Conservation (phyloP, 495 filamentous ascomycete species). For the Chaetomium cochliodes region DNA sequence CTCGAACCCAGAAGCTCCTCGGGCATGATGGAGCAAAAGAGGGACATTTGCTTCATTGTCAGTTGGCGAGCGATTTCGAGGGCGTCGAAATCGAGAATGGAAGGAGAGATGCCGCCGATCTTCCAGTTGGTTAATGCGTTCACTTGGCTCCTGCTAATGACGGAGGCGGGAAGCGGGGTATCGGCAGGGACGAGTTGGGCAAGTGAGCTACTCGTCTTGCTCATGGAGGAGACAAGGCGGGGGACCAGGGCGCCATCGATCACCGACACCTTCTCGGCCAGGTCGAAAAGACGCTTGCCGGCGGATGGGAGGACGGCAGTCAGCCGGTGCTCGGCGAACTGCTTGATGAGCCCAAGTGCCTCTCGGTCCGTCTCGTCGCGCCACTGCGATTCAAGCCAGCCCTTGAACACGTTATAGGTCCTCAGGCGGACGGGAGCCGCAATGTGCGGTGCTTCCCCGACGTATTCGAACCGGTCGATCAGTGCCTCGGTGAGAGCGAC, state of each 20-base stretch:
- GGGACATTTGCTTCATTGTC: constrained; percentile 87
- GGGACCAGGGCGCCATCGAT: constrained; percentile 76
- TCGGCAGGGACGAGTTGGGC: constrained; percentile 68
- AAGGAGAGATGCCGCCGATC: constrained; percentile 63
- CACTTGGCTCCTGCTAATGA: constrained; percentile 72
- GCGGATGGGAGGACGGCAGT: constrained; percentile 67
- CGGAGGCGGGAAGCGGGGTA: constrained; percentile 64
- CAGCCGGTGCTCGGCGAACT: constrained; percentile 75
- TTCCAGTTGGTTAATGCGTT: constrained; percentile 72
- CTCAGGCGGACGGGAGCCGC: constrained; percentile 80
- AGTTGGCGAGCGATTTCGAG: constrained; percentile 90
- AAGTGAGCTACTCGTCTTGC: constrained; percentile 75
- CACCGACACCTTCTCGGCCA: constrained; percentile 78
- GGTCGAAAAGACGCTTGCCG: constrained; percentile 71
- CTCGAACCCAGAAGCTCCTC: constrained; percentile 92
- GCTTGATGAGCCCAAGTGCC: constrained; percentile 70
- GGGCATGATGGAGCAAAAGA: constrained; percentile 89
- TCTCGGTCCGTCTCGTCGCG: constrained; percentile 71
- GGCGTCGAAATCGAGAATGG: constrained; percentile 89
- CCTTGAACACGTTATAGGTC: constrained; percentile 95
- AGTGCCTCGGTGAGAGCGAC: constrained; percentile 74
- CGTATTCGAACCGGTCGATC: constrained; percentile 88
- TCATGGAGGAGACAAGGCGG: constrained; percentile 81
- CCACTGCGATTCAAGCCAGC: constrained; percentile 97
- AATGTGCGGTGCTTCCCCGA: constrained; percentile 70